A percentile compares a stretch with the other conserved stretches of the same genome.
phyloP scores from a whole-genome alignment of 345 rosid species.

The Dimocarpus longan region DNA sequence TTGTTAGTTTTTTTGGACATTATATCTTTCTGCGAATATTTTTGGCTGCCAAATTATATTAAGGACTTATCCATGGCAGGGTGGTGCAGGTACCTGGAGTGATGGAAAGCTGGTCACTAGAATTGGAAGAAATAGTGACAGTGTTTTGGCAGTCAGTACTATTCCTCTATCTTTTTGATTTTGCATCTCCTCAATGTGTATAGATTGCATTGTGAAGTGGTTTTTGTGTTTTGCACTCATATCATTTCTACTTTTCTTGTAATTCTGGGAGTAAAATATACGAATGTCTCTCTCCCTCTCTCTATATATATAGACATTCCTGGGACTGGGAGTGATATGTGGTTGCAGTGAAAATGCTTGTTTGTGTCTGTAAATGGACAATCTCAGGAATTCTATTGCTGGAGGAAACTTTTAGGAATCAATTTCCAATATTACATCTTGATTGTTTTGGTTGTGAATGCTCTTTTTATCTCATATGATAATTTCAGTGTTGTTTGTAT shows the following conservation, averaged over 20 bases:
- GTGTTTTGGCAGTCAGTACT: conserved; percentile 77
- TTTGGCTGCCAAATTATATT: conserved; percentile 29
- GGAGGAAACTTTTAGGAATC: neutral
- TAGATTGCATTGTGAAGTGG: neutral
- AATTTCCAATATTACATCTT: neutral
- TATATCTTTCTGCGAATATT: neutral
- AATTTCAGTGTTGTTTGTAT: neutral
- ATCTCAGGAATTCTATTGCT: neutral
- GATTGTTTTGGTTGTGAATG: neutral
- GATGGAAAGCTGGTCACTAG: conserved; percentile 98
- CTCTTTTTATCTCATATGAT: neutral
- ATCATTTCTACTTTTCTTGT: neutral
- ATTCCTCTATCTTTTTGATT: conserved; percentile 11
- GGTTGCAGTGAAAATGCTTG: conserved; percentile 10
- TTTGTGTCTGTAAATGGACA: neutral
- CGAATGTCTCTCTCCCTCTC: too few species aligned
- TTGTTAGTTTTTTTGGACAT: neutral
- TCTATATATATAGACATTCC: too few species aligned
- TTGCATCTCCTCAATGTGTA: neutral
- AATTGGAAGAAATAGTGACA: conserved; percentile 86
- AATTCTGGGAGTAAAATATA: neutral
- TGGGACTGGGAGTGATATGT: neutral
- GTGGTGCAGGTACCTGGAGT: conserved; percentile 99
- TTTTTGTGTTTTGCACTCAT: neutral
- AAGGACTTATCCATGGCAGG: conserved; percentile 92